Evolutionary conservation across 1,284 basidiomycete species (phyloP).

Genomic region (Cutaneotrichosporon mucoides): DNA sequence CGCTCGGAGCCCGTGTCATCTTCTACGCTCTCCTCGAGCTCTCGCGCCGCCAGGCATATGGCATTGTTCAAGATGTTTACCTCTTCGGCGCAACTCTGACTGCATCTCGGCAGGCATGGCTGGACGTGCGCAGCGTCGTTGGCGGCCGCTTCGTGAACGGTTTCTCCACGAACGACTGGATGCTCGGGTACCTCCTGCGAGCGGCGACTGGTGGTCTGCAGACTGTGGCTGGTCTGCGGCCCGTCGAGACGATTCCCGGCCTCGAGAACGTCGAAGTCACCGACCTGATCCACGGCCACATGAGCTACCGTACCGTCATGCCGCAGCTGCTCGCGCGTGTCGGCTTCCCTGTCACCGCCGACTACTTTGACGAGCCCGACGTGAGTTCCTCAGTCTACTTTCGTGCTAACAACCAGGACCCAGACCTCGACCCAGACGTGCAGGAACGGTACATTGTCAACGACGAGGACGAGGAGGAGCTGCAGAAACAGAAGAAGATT

Average conservation of each 20-base stretch:
- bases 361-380: constrained; percentile 87
- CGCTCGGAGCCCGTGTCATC: constrained; percentile 85
- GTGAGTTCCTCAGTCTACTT: constrained; percentile 52
- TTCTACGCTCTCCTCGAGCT: constrained; percentile 91
- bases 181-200: constrained; percentile 89
- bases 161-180: constrained; percentile 88
- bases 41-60: constrained; percentile 75
- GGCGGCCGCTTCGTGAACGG: constrained; percentile 86
- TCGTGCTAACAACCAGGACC: constrained; percentile 32
- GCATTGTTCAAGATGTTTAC: constrained; percentile 90
- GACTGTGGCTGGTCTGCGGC: constrained; percentile 81
- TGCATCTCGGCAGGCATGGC: constrained; percentile 70
- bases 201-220: constrained; percentile 83
- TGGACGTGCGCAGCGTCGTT: constrained; percentile 72
- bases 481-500: constrained; percentile 43
- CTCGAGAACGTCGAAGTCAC: constrained; percentile 93
- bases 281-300: constrained; percentile 86
- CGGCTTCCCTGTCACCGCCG: constrained; percentile 85
- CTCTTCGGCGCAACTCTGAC: constrained; percentile 84
- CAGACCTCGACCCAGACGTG: constrained; percentile 42
- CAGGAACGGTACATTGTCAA: constrained; percentile 42
- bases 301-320: constrained; percentile 91
- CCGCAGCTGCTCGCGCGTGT: constrained; percentile 83
- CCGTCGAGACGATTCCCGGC: constrained; percentile 73
- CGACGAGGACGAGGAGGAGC: constrained; percentile 42